Base-by-base conservation (phyloP, 176 grass and related monocot genomes). In the Saccharum spontaneum region DNA sequence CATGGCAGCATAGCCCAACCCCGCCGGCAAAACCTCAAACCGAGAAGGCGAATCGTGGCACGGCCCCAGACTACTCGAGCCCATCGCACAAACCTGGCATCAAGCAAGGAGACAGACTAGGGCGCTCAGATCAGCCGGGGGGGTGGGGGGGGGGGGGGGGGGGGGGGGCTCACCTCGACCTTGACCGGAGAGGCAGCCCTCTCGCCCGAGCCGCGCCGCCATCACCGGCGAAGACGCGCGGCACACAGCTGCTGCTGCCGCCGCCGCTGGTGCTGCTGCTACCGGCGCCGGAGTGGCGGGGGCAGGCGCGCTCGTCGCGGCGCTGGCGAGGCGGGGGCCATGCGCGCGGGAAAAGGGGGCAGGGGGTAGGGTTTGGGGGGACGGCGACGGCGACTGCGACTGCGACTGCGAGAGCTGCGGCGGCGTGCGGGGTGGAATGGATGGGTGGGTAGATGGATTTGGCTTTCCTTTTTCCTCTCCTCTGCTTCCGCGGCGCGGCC, bases 321-420 rank as follows among this genome's bases (percentile, higher is more conserved):
- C 67, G 87, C 62, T 71, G 76, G 59, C 57, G 84, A 54, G 41
- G 77, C 36, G 40, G 72, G 70, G 85, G 69, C 68, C 88, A 90
- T 85, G 77, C 49, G 22, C 60, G 70, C 52, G 44, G 41, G 37
- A 7, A 48, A 9, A 5, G 33, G 34, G 17, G 24, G 12, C 3
- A 18, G 7, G 31, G 74, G n/a, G 8, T 92, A 73, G 84, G 84
- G 82, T 85, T 93, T 50, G 81, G 33, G 33, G 38, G 26, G 45
- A 33, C 37, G 30, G 46, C 20, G 40, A 39, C 17, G 8, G 48
- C 38, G 16, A 46, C 34, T 3, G 33, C 38, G 57, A 10, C 54
- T 4, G 30, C 36, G 54, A 5, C 46, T 6, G 72, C 26, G 16
- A 22, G 50, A 55, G 52, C 52, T 22, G 10, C 65, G 65, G 66